Percentiles rank a stretch among this genome's conserved stretches.
Evolutionary conservation across 2,329 filamentous ascomycete genomes (phyloP).

Genomic region (Ceratocystis alfenasii): DNA sequence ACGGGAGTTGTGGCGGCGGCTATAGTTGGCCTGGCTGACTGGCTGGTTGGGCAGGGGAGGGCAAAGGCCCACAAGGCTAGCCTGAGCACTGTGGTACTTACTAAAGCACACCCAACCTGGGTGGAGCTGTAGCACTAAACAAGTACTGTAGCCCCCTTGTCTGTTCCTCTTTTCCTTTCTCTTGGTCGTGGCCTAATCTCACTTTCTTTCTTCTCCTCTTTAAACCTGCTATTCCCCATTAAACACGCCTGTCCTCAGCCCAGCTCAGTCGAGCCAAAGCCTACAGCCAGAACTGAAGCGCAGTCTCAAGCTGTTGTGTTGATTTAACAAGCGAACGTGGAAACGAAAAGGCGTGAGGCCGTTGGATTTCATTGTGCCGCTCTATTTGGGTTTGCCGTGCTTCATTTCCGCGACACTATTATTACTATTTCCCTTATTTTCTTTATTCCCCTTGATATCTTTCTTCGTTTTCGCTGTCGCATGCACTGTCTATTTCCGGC

Average conservation of each 20-base stretch:
- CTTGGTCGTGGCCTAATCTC: constrained; percentile 13
- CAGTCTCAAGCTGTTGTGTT: not conserved
- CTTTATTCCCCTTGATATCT: not conserved
- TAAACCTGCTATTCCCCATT: not conserved
- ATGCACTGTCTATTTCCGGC: constrained; percentile 23
- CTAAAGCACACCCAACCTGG: not conserved
- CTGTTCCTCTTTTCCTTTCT: not conserved
- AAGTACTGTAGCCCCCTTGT: not conserved
- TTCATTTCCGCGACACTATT: not conserved
- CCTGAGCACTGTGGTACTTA: not conserved
- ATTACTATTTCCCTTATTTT: not conserved
- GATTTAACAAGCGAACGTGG: not conserved
- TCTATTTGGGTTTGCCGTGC: not conserved
- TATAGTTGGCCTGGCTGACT: not conserved
- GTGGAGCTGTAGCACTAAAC: not conserved
- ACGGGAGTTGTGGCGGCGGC: not conserved
- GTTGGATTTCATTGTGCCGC: not conserved
- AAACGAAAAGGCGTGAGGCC: not conserved
- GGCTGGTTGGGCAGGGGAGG: not conserved
- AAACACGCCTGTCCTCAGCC: constrained; percentile 12
- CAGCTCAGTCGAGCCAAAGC: too few relatives aligned
- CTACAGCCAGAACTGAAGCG: not conserved
- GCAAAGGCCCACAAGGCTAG: not conserved
- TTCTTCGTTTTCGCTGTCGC: constrained; percentile 21
- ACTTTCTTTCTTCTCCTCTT: constrained; percentile 15